Conservation (phyloP, 2,329 filamentous ascomycete species). For the Aspergillus niger region DNA sequence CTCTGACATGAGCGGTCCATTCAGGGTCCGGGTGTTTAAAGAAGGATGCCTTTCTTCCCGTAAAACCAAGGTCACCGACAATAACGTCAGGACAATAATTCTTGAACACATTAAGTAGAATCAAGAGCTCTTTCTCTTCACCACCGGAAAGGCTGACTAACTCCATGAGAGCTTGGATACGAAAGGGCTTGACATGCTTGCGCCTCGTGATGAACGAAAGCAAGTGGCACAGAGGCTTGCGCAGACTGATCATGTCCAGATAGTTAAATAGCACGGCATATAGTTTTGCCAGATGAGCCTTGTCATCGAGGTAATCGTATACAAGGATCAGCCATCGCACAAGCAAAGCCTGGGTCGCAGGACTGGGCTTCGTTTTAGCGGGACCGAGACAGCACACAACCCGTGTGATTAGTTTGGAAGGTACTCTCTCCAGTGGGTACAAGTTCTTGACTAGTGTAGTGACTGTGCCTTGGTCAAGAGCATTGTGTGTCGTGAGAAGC, state of each 20-base stretch:
- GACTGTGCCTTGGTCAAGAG: constrained; percentile 75
- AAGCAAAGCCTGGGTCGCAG: constrained; percentile 69
- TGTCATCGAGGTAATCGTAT: constrained; percentile 69
- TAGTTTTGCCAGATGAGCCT: constrained; percentile 64
- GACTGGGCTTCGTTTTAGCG: constrained; percentile 72
- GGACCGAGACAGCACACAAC: constrained; percentile 75
- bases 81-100: constrained; percentile 91
- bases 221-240: constrained; percentile 72
- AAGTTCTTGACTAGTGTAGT: constrained; percentile 70
- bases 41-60: constrained; percentile 37
- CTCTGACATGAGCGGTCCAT: constrained; percentile 69
- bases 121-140: constrained; percentile 73
- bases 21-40: constrained; percentile 70
- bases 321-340: constrained; percentile 78
- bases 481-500: constrained; percentile 65
- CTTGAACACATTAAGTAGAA: constrained; percentile 79
- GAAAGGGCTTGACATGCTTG: constrained; percentile 79
- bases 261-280: constrained; percentile 80
- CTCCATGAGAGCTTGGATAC: constrained; percentile 71
- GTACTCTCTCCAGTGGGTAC: constrained; percentile 70
- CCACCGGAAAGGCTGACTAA: constrained; percentile 54
- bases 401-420: constrained; percentile 62
- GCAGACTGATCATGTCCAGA: constrained; percentile 75
- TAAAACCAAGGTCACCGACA: constrained; percentile 64
- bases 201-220: constrained; percentile 76